phyloP scores from a whole-genome alignment of 768 basidiomycete genomes.

The Tricholoma flavovirens region DNA sequence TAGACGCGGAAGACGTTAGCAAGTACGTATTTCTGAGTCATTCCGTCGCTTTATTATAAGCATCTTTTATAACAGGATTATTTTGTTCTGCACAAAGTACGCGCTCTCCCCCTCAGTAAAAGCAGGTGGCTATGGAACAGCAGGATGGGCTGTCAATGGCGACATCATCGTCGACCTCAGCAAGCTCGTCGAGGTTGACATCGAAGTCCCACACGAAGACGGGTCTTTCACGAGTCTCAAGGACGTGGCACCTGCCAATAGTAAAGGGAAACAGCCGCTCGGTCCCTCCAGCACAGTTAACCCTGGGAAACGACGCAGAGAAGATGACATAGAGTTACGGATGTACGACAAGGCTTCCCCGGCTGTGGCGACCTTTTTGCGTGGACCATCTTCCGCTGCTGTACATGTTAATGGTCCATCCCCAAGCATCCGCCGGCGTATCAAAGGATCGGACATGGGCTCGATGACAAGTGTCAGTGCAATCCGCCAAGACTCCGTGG shows the following conservation, averaged over 20 bases:
- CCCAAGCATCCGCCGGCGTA: conserved; percentile 30
- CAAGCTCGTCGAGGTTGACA: conserved; percentile 59
- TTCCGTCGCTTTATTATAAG: not conserved
- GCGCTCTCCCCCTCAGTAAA: conserved; percentile 73
- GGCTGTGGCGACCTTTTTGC: conserved; percentile 46
- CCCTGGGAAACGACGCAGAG: conserved; percentile 49
- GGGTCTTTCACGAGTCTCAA: conserved; percentile 57
- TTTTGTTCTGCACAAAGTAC: conserved; percentile 72
- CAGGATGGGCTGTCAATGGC: conserved; percentile 84
- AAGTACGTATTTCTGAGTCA: conserved; percentile 43
- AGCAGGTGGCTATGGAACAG: conserved; percentile 88
- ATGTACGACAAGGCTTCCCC: conserved; percentile 52
- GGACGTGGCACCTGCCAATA: conserved; percentile 44
- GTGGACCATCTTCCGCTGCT: conserved; percentile 25
- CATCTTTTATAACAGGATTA: conserved; percentile 35
- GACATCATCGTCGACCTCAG: conserved; percentile 81
- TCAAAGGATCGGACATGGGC: conserved; percentile 17
- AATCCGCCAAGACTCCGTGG: conserved; percentile 11
- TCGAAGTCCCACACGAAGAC: conserved; percentile 52
- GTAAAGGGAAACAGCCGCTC: conserved; percentile 48
- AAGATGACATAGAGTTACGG: conserved; percentile 47
- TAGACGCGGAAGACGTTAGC: conserved; percentile 79
- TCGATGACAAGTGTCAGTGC: not conserved
- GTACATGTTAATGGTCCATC: conserved; percentile 22
- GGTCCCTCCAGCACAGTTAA: conserved; percentile 9